Evolutionary conservation across 139 green algal genomes (phyloP), one percentile per base, ranked within the genome.

Genomic region (Desmodesmus armatus): DNA sequence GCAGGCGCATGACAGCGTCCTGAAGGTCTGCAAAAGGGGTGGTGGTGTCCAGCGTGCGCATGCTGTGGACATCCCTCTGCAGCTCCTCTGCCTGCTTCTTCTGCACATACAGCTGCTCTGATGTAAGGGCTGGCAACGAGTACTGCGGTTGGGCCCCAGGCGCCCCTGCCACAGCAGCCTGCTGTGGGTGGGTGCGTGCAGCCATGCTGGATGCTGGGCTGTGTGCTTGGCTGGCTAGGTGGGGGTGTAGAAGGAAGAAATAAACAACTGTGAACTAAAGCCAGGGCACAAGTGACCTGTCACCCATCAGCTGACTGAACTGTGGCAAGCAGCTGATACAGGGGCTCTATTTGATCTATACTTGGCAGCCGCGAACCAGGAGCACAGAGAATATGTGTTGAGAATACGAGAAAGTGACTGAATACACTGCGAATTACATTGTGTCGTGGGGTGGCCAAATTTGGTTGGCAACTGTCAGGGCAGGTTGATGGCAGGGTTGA

Each of bases 1-100:
- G 84, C 55, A 94, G 89, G n/a, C 90, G 88, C 39, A 92, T 85
- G 15, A 94, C 49, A 0, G 91, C 90, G 60, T 94, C 90, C 25
- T 89, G 80, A 5, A 93, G 19, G 66, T 73, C 82, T 19, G n/a
- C 39, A 47, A 94, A 94, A 17, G 88, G 90, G 1, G 25, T 82
- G 17, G 87, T 66, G 5, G 87, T 71, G 41, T 93, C 90, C 3
- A 86, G 80, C 4, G 65, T 73, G 37, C 47, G 77, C 1, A 92
- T 19, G 21, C 53, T 25, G 19, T 55, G 76, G 21, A 82, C 76
- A 49, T 82, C 76, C 23, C 62, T 44, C 35, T 82, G 76, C 0
- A 82, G 71, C 55, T 72, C 55, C 37, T 82, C 76, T 55, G 55
- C 76, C 27, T 82, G 76, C 76, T 82, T 82, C 76, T 82, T 82